Base-by-base conservation (phyloP, 768 basidiomycete species). In the Russula sp. region DNA sequence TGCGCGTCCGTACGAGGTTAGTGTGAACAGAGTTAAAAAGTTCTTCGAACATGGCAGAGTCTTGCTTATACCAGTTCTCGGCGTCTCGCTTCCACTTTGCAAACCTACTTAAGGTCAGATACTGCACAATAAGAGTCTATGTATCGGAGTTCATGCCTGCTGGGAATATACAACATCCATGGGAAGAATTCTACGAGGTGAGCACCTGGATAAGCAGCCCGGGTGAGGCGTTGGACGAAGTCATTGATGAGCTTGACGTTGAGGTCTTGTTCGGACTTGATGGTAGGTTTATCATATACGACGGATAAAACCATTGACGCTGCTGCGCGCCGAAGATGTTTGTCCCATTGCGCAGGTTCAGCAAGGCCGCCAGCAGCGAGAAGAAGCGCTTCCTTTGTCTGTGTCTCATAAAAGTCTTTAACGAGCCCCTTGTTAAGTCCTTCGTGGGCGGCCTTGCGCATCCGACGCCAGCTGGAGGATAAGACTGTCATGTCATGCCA, bases 161-260 rank as follows among this genome's bases (percentile, higher is more conserved):
- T 64, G 16, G 65, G 66, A 34, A 66, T 66, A 22, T 66, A 61
- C 14, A 7, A 46, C 65, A 67, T 67, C 64, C 64, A 68, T 13
- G 66, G 66, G 56, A 62, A 67, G 28, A 68, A 67, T 20, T 67
- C 67, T 5, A 63, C 66, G 6, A 67, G 32, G 63, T 74, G 74
- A 32, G 72, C 70, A 2, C 79, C 79, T 42, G 78, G 78, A 40
- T 72, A 70, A 10, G 72, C 72, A 3, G 79, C 76, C 14, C 69
- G 69, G 16, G 74, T 73, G 18, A 78, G 59, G 10, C 76, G 71
- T 7, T 66, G 51, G 11, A 73, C 66, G 36, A 73, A 69, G 46
- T 69, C 67, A 46, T 70, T 66, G 14, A 76, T 70, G 14, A 68
- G 64, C 14, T 50, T 62, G 38, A 76, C 55, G 11, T 63, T 16